These are phyloP conservation scores for Pyricularia grisea DNA, from an alignment of 2,329 filamentous ascomycete genomes.

Conservation along the genomic window DNA sequence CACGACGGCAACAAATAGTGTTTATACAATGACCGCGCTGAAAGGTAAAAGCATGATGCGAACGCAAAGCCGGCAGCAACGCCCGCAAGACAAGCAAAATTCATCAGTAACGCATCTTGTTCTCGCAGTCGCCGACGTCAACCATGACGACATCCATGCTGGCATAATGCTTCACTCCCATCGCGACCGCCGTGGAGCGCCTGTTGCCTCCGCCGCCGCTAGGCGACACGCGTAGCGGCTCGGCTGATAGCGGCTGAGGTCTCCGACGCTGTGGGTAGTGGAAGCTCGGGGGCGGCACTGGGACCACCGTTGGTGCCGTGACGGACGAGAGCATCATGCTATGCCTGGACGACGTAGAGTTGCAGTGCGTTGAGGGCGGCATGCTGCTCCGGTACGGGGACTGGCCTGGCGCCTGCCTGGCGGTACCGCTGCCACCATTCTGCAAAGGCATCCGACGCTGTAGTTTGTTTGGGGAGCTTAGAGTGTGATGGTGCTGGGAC, in stretches of 20 bases:
- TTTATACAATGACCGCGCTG: background rate
- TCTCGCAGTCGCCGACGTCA: background rate
- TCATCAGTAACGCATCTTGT: background rate
- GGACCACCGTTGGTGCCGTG: conserved; percentile 5
- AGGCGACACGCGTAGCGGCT: background rate
- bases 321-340: background rate
- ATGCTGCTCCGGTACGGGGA: conserved; percentile 4
- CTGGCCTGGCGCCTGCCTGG: background rate
- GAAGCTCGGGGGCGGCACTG: conserved; percentile 15
- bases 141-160: conserved; percentile 1
- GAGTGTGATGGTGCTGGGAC: background rate
- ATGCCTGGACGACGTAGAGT: conserved; percentile 6
- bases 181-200: background rate
- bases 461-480: background rate
- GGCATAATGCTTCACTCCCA: background rate
- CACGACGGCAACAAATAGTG: background rate
- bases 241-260: conserved; percentile 4
- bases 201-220: background rate
- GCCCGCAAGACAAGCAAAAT: background rate
- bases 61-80: background rate
- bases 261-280: conserved; percentile 19
- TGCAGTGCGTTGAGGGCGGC: background rate
- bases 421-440: background rate
- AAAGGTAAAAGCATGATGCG: background rate
- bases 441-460: background rate